Evolutionary conservation across 257 asterid genomes (phyloP).

Genomic region (Lavandula angustifolia): DNA sequence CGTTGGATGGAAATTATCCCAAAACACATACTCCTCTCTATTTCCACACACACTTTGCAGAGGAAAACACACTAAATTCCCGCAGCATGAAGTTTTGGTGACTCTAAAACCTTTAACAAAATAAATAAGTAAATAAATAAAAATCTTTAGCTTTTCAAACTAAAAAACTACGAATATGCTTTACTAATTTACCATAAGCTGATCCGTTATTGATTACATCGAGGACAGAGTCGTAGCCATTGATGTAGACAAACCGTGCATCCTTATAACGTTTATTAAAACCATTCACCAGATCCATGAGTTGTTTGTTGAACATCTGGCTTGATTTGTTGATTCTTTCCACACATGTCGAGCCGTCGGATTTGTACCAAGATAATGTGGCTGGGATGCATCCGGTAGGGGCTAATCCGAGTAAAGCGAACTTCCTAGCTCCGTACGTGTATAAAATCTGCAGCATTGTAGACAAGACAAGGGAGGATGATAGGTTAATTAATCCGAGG

Average conservation of each 20-base stretch:
- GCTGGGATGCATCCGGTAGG: conserved; percentile 88
- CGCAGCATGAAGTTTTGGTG: conserved; percentile 35
- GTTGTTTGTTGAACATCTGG: conserved; percentile 56
- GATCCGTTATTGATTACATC: conserved; percentile 63
- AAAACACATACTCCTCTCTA: conserved; percentile 37
- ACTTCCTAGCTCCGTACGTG: conserved; percentile 70
- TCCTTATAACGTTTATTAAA: conserved; percentile 58
- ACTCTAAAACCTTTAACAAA: conserved; percentile 42
- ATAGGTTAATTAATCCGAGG: too few species aligned
- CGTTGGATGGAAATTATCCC: conserved; percentile 41
- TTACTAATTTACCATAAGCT: conserved; percentile 51
- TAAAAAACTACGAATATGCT: too few species aligned
- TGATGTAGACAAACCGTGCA: conserved; percentile 60
- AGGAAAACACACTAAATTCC: conserved; percentile 57
- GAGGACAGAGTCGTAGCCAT: conserved; percentile 71
- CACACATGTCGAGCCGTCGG: conserved; percentile 71
- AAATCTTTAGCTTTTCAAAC: too few species aligned
- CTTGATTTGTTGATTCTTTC: conserved; percentile 57
- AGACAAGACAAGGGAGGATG: too few species aligned
- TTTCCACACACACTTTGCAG: conserved; percentile 19
- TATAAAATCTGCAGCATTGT: conserved; percentile 43
- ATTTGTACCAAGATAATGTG: conserved; percentile 68
- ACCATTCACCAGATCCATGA: conserved; percentile 55
- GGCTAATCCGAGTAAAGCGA: conserved; percentile 62
- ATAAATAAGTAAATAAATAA: too few species aligned